These are phyloP conservation scores for Rhodamnia rubescens DNA, from an alignment of 345 rosid species.

Conservation along the genomic window DNA sequence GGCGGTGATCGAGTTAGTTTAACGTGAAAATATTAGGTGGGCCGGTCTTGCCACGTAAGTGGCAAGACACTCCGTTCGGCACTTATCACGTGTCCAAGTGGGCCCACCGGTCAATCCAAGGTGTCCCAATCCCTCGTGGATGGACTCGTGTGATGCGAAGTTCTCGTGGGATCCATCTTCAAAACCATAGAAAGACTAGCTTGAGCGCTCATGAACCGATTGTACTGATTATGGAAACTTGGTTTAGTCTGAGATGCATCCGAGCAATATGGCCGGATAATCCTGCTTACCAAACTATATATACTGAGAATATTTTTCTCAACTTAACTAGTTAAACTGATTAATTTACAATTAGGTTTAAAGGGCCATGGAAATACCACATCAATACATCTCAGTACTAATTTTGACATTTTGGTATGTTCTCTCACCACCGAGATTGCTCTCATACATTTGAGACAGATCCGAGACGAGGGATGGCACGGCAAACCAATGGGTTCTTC, in stretches of 20 bases:
- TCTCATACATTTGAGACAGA: background rate
- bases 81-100: too few relatives aligned
- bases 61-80: too few relatives aligned
- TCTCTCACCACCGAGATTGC: background rate
- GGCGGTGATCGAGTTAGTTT: too few relatives aligned
- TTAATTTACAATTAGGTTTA: background rate
- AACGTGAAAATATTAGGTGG: too few relatives aligned
- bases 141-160: background rate
- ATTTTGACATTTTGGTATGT: background rate
- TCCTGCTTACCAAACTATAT: background rate
- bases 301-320: too few relatives aligned
- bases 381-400: background rate
- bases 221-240: background rate
- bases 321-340: background rate
- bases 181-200: background rate
- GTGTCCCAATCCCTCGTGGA: background rate
- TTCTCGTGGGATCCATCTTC: background rate
- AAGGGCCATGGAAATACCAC: background rate
- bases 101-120: too few relatives aligned
- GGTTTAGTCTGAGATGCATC: background rate
- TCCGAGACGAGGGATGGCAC: slow-evolving; percentile 9
- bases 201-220: background rate
- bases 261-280: background rate
- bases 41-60: too few relatives aligned
- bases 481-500: slow-evolving; percentile 34